Base-by-base conservation (phyloP, 257 asterid genomes). In the Solanum etuberosum region DNA sequence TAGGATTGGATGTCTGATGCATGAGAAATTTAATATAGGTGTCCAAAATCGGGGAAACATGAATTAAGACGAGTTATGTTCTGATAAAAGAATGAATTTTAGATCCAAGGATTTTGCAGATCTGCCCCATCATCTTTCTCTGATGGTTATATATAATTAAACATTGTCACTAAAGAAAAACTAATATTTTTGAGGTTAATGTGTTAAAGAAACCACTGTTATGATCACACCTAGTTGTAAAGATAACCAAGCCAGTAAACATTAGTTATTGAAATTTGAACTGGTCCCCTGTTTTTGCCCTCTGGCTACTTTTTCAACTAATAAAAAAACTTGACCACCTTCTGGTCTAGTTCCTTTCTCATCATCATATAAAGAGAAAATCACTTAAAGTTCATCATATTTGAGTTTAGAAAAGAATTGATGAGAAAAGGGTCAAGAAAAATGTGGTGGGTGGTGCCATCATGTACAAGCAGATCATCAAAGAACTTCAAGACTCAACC, bases 391-490 rank as follows among this genome's bases (percentile, higher is more conserved):
- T 86, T 27, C 78, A 70, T 73, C 65, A 67, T 8, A 42, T 21
- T 51, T 51, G 65, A 84, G n/a, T 10, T 25, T 80, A 11, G 61
- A 74, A 25, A 38, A 15, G 34, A 29, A 31, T 80, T 42, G 74
- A 91, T 88, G 92, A 91, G 90, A 67, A 90, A 88, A 86, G 90
- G 89, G 2, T 82, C 89, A 42, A 84, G 85, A 15, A 89, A 87
- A 83, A 93, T 94, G 98, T 90, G 94, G 96, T 91, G 94, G 92
- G 87, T 74, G 61, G 91, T 88, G 73, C 77, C 89, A n/a, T 85
- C 89, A 21, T 85, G 92, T 85, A 87, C 84, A 86, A 92, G 90
- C 87, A 54, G 57, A 87, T 93, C 89, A 88, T 93, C 89, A 88
- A 92, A 84, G 87, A 76, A 11, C 18, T 46, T 67, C 92, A 90